A percentile compares a stretch with the other conserved stretches of the same genome.
Evolutionary conservation across 2,329 filamentous ascomycete species (phyloP).

Genomic region (Penicillium olsonii): DNA sequence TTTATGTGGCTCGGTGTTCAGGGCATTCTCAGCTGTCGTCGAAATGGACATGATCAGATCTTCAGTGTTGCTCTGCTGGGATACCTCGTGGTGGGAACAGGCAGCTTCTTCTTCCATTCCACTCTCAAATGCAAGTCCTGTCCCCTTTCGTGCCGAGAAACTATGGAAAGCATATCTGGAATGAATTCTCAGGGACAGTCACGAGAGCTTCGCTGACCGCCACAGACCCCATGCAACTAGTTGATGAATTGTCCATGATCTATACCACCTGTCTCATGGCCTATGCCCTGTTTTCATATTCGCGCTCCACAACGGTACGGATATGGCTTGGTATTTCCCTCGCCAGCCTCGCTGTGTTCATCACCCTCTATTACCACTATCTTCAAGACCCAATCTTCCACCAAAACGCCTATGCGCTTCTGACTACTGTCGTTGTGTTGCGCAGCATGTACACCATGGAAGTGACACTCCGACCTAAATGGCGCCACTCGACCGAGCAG

Average conservation of each 20-base stretch:
- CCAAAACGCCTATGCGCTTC: slow-evolving; percentile 72
- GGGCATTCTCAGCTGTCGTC: slow-evolving; percentile 72
- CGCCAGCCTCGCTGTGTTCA: slow-evolving; percentile 60
- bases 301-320: slow-evolving; percentile 54
- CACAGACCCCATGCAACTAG: slow-evolving; percentile 68
- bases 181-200: neutral
- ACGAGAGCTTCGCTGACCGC: slow-evolving; percentile 19
- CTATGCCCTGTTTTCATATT: slow-evolving; percentile 75
- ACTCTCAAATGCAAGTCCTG: slow-evolving; percentile 60
- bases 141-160: neutral
- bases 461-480: slow-evolving; percentile 60
- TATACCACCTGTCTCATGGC: slow-evolving; percentile 71
- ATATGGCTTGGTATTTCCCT: slow-evolving; percentile 60
- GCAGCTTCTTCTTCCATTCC: slow-evolving; percentile 65
- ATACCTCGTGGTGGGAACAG: slow-evolving; percentile 62
- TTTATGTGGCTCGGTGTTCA: slow-evolving; percentile 78
- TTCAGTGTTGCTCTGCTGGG: slow-evolving; percentile 69
- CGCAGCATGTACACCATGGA: slow-evolving; percentile 80
- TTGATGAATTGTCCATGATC: slow-evolving; percentile 72
- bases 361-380: slow-evolving; percentile 79
- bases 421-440: slow-evolving; percentile 70
- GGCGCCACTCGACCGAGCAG: slow-evolving; percentile 52
- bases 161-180: neutral
- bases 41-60: slow-evolving; percentile 71
- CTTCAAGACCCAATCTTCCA: slow-evolving; percentile 78